phyloP scores from a whole-genome alignment of 208 protist genomes.

The Acanthamoeba royreba region DNA sequence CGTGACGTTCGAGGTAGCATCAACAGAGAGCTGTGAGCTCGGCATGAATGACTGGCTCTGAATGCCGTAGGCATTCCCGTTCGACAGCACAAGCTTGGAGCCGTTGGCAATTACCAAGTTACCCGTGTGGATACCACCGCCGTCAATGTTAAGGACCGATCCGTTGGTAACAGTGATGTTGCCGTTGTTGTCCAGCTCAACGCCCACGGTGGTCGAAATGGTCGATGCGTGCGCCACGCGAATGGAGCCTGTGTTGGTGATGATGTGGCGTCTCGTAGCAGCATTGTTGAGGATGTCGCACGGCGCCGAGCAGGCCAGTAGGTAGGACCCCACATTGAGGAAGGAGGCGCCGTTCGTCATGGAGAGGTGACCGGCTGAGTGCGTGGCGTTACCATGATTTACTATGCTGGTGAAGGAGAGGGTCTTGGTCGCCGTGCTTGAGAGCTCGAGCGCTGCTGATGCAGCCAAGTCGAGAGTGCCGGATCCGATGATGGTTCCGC shows the following conservation, averaged over 20 bases:
- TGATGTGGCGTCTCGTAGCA: neutral
- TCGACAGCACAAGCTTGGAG: neutral
- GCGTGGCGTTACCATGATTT: neutral
- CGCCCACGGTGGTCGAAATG: neutral
- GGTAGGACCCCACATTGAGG: neutral
- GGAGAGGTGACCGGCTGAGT: neutral
- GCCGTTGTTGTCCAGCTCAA: conserved; percentile 25
- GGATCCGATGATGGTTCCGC: neutral
- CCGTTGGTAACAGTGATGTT: neutral
- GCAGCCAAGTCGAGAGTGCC: neutral
- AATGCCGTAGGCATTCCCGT: neutral
- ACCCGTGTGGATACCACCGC: too few species aligned
- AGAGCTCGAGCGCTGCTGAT: too few species aligned
- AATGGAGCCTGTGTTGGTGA: neutral
- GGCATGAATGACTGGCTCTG: neutral
- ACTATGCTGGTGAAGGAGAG: neutral
- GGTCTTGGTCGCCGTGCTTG: neutral
- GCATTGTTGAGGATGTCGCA: neutral
- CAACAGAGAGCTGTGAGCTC: neutral
- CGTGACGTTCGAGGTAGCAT: conserved; percentile 29
- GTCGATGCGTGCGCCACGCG: neutral
- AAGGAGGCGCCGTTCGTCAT: neutral
- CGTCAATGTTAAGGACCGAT: too few species aligned
- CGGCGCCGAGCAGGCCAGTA: neutral
- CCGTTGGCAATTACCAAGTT: too few species aligned